Evolutionary conservation across 495 filamentous ascomycete species (phyloP).

Genomic region (Letharia lupina): DNA sequence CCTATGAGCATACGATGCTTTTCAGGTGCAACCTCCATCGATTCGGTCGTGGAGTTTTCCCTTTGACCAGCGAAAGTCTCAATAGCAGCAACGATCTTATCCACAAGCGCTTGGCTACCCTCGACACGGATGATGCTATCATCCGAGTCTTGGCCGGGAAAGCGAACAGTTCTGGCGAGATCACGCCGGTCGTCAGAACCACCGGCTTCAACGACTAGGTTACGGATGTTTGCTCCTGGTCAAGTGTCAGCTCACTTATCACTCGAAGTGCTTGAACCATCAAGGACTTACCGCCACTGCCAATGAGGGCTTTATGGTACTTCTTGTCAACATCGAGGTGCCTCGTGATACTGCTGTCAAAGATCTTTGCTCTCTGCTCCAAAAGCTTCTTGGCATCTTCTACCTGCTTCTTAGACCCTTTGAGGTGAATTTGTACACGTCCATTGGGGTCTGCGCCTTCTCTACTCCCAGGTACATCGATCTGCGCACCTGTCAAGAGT

Average conservation of each 20-base stretch:
- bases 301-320: constrained; percentile 85
- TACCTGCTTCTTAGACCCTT: constrained; percentile 84
- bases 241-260: neutral
- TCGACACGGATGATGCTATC: constrained; percentile 81
- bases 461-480: constrained; percentile 71
- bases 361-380: constrained; percentile 70
- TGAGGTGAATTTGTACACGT: constrained; percentile 74
- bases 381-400: constrained; percentile 81
- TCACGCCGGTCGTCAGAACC: constrained; percentile 77
- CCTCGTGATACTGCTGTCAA: constrained; percentile 76
- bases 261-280: too few relatives aligned
- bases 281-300: constrained; percentile 63
- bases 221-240: constrained; percentile 72
- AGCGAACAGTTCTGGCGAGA: constrained; percentile 77
- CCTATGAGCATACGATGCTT: constrained; percentile 91
- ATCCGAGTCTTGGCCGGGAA: constrained; percentile 69
- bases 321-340: constrained; percentile 84
- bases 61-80: constrained; percentile 68
- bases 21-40: constrained; percentile 70
- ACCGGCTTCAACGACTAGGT: constrained; percentile 79
- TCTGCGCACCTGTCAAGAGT: constrained; percentile 69
- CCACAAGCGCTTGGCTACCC: constrained; percentile 70
- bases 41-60: constrained; percentile 64
- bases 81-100: constrained; percentile 80
- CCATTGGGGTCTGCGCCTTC: constrained; percentile 53